Evolutionary conservation across 2,329 filamentous ascomycete genomes (phyloP), one percentile per base, ranked within the genome.

Genomic region (Penicillium sp.): DNA sequence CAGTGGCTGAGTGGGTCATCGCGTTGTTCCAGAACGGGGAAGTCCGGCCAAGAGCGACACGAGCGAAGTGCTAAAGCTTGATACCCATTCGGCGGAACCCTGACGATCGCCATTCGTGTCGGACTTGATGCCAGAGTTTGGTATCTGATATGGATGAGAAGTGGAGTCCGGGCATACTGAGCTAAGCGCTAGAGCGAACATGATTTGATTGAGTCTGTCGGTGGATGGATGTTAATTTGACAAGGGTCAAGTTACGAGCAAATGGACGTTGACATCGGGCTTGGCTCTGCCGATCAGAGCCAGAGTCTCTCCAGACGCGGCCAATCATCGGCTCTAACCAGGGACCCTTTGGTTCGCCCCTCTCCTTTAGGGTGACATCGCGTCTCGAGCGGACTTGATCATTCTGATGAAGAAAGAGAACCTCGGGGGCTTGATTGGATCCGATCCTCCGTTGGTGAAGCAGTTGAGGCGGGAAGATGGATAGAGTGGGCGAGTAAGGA

Each of bases 271-370:
- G 53, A 64, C 37, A 38, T 22, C 6, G 45, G 61, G 14, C 22
- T 46, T 25, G 40, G 57, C 66, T 64, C 61, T 69, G 67, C 53
- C 57, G 66, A 69, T 69, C 67, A 58, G 61, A 37, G n/a, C 51
- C 62, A 54, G 59, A 37, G 67, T 63, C 67, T 68, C 59, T 63
- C 52, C 52, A 49, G 26, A 30, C 30, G 14, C 25, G 13, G 57
- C 67, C 67, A 69, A 69, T 69, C 60, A 63, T 4, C 46, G n/a
- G 6, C 30, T 33, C 8, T 1, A 58, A 51, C 8, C 16, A 26
- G 43, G 38, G 57, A 54, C 11, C 11, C 38, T 30, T 52, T 57
- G 45, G 59, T 57, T 62, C 65, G 54, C 54, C 57, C 57, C 60
- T 54, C 53, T 22, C 45, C 42, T 56, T 57, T 57, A 57, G 52